phyloP scores from a whole-genome alignment of 257 asterid genomes.

The Euphrasia confusa region DNA sequence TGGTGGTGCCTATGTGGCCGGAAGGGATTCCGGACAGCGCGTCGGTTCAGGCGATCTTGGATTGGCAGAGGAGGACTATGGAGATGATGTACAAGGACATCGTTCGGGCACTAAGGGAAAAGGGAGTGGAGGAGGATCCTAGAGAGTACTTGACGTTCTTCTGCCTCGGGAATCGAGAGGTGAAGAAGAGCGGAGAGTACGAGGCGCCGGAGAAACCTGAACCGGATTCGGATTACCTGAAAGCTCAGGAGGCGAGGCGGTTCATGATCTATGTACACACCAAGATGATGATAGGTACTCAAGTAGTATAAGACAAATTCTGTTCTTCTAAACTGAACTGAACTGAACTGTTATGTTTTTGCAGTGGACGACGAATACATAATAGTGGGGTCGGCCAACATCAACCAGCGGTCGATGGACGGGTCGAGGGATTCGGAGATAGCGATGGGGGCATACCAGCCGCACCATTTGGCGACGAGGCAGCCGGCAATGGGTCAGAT shows the following conservation, averaged over 20 bases:
- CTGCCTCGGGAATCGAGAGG: constrained; percentile 78
- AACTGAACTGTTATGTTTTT: too few species aligned
- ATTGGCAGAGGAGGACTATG: constrained; percentile 82
- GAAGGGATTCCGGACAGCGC: constrained; percentile 89
- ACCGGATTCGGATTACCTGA: constrained; percentile 52
- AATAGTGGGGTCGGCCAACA: constrained; percentile 86
- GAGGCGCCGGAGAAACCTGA: constrained; percentile 73
- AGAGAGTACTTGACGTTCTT: constrained; percentile 74
- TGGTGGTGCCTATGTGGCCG: constrained; percentile 90
- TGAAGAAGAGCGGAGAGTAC: constrained; percentile 65
- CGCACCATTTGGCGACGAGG: constrained; percentile 48
- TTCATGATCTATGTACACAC: constrained; percentile 94
- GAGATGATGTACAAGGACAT: constrained; percentile 82
- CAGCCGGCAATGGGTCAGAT: constrained; percentile 70
- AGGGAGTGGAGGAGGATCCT: constrained; percentile 69
- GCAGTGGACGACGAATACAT: constrained; percentile 91
- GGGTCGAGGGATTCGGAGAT: constrained; percentile 89
- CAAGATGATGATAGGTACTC: constrained; percentile 80
- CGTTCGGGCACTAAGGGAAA: constrained; percentile 49
- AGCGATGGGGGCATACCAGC: constrained; percentile 87
- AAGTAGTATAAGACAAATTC: too few species aligned
- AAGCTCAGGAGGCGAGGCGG: constrained; percentile 82
- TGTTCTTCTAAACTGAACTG: too few species aligned
- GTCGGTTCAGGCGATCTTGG: constrained; percentile 82
- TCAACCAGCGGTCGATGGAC: constrained; percentile 93